Base-by-base conservation (phyloP, 2,329 filamentous ascomycete species). In the Apiospora sp. region DNA sequence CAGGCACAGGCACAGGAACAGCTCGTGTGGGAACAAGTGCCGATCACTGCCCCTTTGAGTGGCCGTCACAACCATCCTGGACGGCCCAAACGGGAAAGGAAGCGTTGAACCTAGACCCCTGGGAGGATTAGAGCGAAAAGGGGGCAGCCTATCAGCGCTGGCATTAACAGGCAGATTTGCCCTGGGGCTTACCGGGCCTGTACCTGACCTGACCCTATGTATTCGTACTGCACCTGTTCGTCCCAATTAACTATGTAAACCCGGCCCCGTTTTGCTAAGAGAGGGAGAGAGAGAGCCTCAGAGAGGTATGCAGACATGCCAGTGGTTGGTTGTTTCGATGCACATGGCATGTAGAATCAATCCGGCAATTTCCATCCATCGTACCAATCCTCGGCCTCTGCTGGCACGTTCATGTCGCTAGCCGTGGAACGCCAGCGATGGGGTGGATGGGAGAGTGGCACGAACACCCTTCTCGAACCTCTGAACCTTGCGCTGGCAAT, bases 61-160 rank as follows among this genome's bases (percentile, higher is more conserved):
- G 22, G 30, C 58, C 19, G 10, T 64, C 58, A n/a, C 34, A 13
- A 64, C 8, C 58, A 64, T 10, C 22, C 58, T 64, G 30, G 34
- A 41, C 10, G 34, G 58, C 30, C 58, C 58, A 64, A 64, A 64
- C 4, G 34, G 58, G 34, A 41, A 64, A 41, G 30, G 34, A 10
- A 64, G 58, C 58, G 58, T 64, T 64, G 34, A 41, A 6, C 58
- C 58, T 64, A 64, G 58, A 64, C 54, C 30, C 54, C 30, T 61
- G 54, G 30, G 51, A 27, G 51, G 13, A 34, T 22, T 41, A 64
- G 58, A 24, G 34, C 19, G n/a, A 22, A 64, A 64, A 41, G 58
- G 58, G 58, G 34, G 58, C 34, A 64, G 7, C 30, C 54, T 37
- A 61, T 37, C 37, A 61, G 54, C 54, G 54, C 54, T 64, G 58